A percentile compares a stretch with the other conserved stretches of the same genome.
Conservation (phyloP, 2,329 filamentous ascomycete genomes). For the Alternaria brassicicola region DNA sequence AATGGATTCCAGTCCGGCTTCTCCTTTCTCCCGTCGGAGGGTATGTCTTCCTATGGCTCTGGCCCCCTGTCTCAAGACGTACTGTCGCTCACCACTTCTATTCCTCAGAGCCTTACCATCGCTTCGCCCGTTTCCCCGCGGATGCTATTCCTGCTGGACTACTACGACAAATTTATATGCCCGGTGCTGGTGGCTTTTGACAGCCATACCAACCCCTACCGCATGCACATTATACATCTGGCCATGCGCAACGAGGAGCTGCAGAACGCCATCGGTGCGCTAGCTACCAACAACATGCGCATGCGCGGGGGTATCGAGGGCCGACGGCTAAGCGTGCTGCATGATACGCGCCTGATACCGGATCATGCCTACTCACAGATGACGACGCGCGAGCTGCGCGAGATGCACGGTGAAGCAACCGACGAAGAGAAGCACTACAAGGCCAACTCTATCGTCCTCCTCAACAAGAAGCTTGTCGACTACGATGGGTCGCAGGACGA, state of each 20-base stretch:
- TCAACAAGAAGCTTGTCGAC: conserved; percentile 85
- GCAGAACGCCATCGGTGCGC: conserved; percentile 89
- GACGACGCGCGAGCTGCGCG: conserved; percentile 45
- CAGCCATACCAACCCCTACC: conserved; percentile 79
- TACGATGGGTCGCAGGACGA: conserved; percentile 77
- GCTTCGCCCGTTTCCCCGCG: conserved; percentile 70
- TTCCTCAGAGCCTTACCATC: conserved; percentile 56
- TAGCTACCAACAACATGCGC: conserved; percentile 86
- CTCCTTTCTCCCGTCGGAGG: conserved; percentile 50
- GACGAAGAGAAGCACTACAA: conserved; percentile 84
- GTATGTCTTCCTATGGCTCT: conserved; percentile 50
- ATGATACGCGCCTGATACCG: conserved; percentile 41
- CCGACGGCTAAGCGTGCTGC: conserved; percentile 39
- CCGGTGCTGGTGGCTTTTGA: conserved; percentile 92
- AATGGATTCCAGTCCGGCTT: conserved; percentile 48
- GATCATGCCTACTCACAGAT: conserved; percentile 48
- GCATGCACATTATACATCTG: conserved; percentile 79
- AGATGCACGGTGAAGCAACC: conserved; percentile 63
- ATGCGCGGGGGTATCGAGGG: conserved; percentile 74
- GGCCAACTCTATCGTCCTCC: conserved; percentile 77
- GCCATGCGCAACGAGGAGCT: conserved; percentile 79
- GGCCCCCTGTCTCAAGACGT: conserved; percentile 47
- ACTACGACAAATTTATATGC: conserved; percentile 91
- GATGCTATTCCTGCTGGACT: conserved; percentile 88
- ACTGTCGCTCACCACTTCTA: conserved; percentile 49